Evolutionary conservation across 257 asterid species (phyloP), one percentile per base, ranked within the genome.

Genomic region (Pogostemon cablin): DNA sequence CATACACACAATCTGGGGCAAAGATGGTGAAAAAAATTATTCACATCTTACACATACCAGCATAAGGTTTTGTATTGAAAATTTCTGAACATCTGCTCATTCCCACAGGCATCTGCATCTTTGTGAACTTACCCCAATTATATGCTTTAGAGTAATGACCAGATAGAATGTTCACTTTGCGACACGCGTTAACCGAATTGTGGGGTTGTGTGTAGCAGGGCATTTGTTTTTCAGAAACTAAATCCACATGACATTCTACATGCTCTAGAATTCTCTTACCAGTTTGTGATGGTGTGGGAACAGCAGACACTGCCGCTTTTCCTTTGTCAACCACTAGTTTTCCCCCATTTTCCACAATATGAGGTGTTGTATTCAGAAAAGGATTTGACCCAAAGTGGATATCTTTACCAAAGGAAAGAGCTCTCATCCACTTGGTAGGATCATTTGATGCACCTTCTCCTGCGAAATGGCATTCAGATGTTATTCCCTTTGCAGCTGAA

Each of bases 31-130:
- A 67, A 17, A 4, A 34, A 1, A 72, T 0, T 3, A 41, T 9
- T 39, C 46, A 67, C 62, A 34, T 11, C 8, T 11, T 65, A 62
- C 11, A 39, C 54, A 44, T 77, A 90, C 95, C 86, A 47, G 80
- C 64, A 57, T 49, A 62, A 43, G 44, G 78, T 39, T 68, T 65
- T 75, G 39, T 71, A 50, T 60, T 25, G 32, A 25, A 25, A 25
- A 25, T 25, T 25, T 25, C 32, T 25, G 32, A 25, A 25, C 32
- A 25, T 70, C 83, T 35, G 9, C 47, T 25, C 4, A 5, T 40
- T 42, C 66, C 70, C 59, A 17, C 86, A 34, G 76, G 74, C 78
- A 50, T 79, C 69, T 68, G 81, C 72, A 55, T 74, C 75, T 65
- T 53, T 64, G 55, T 42, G 40, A 54, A 72, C 77, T 67, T 17